These are phyloP conservation scores for Arthrobotrys sphaeroides DNA, from an alignment of 2,329 filamentous ascomycete genomes.

Conservation along the genomic window DNA sequence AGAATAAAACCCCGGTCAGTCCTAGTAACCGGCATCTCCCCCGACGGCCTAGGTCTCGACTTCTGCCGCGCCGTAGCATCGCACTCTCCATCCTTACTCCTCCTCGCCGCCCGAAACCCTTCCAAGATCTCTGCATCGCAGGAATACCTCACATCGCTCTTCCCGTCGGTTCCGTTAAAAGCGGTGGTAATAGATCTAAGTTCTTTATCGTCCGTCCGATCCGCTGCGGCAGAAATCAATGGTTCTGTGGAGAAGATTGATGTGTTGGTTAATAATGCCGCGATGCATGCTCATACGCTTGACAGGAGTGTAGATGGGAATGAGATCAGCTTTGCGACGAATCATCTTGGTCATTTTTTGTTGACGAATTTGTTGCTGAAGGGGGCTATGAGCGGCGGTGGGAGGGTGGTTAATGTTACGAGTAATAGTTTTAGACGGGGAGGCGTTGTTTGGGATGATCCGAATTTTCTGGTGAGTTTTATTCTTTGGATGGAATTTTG, in stretches of 20 bases:
- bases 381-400: conserved; percentile 52
- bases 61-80: conserved; percentile 62
- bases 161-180: conserved; percentile 60
- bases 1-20: conserved; percentile 54
- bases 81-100: conserved; percentile 62
- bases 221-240: conserved; percentile 61
- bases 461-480: conserved; percentile 62
- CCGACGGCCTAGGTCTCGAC: conserved; percentile 61
- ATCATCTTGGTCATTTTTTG: conserved; percentile 62
- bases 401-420: conserved; percentile 62
- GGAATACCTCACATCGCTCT: conserved; percentile 59
- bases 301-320: conserved; percentile 60
- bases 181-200: conserved; percentile 62
- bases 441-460: conserved; percentile 63
- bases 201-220: conserved; percentile 62
- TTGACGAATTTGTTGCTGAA: conserved; percentile 62
- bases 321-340: conserved; percentile 61
- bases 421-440: conserved; percentile 63
- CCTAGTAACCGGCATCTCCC: conserved; percentile 63
- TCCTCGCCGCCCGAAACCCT: conserved; percentile 64
- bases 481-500: no score
- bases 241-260: conserved; percentile 60
- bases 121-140: conserved; percentile 62
- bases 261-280: conserved; percentile 64
- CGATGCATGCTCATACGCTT: conserved; percentile 58